Conservation (phyloP, 192 early-diverging fungal species). For the Coemansia sp. region DNA sequence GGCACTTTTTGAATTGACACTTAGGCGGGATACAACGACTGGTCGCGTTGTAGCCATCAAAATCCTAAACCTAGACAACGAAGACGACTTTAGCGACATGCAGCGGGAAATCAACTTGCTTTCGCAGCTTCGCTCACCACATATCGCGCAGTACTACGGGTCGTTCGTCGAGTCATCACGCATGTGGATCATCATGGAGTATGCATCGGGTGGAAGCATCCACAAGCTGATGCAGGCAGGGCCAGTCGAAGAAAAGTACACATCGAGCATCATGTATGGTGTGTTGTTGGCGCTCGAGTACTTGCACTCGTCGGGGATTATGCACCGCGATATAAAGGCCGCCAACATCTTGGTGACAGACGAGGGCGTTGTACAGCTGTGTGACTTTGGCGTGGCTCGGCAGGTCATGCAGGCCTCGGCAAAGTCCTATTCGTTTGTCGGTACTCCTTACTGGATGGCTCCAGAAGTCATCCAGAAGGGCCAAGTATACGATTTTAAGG, state of each 20-base stretch:
- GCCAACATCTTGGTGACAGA: conserved; percentile 92
- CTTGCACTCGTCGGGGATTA: conserved; percentile 91
- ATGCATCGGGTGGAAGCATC: conserved; percentile 92
- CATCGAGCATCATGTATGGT: conserved; percentile 85
- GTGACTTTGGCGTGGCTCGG: conserved; percentile 96
- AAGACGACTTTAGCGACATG: conserved; percentile 94
- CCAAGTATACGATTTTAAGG: conserved; percentile 88
- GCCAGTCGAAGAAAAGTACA: conserved; percentile 84
- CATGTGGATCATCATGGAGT: conserved; percentile 99
- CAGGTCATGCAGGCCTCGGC: conserved; percentile 70
- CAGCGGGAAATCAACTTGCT: conserved; percentile 91
- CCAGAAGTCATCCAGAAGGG: conserved; percentile 83
- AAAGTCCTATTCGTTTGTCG: conserved; percentile 93
- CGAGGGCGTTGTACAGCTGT: conserved; percentile 88
- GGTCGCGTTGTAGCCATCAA: conserved; percentile 92
- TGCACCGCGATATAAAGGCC: conserved; percentile 98
- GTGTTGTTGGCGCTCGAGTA: conserved; percentile 87
- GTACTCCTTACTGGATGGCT: conserved; percentile 90
- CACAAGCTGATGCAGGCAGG: conserved; percentile 73
- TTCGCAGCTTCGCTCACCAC: conserved; percentile 80
- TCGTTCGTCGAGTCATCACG: conserved; percentile 87
- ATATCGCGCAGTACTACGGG: conserved; percentile 94
- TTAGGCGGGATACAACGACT: conserved; percentile 65
- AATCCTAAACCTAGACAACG: conserved; percentile 94
- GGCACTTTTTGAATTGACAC: not conserved